Evolutionary conservation across 1,284 basidiomycete genomes (phyloP).

Genomic region (Rhodotorula sp.): DNA sequence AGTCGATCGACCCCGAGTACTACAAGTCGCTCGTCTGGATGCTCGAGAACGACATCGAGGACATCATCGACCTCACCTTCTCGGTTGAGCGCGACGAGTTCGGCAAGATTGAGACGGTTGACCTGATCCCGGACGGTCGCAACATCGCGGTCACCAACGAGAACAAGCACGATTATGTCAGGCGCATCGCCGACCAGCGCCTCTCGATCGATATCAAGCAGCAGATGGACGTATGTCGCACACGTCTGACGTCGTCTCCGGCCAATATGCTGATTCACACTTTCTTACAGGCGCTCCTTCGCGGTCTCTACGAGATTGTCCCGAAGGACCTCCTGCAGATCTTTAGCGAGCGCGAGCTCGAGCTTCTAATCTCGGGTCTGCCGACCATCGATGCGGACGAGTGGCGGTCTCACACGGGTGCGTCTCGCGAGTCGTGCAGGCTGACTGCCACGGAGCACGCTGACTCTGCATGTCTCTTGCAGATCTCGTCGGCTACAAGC

Average conservation of each 20-base stretch:
- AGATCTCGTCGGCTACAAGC: constrained; percentile 52
- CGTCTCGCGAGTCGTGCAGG: constrained; percentile 50
- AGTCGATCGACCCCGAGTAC: constrained; percentile 95
- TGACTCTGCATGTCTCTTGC: neutral
- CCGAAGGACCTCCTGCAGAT: constrained; percentile 75
- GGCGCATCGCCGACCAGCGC: constrained; percentile 84
- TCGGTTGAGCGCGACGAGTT: constrained; percentile 93
- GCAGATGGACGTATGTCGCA: constrained; percentile 63
- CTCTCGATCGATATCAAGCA: constrained; percentile 92
- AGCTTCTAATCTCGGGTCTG: constrained; percentile 63
- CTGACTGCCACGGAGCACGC: constrained; percentile 18
- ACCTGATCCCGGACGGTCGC: constrained; percentile 81
- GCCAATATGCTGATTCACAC: neutral
- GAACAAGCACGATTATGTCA: constrained; percentile 96
- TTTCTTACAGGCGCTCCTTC: constrained; percentile 68
- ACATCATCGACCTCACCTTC: constrained; percentile 70
- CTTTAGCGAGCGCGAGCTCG: constrained; percentile 97
- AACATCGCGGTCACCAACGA: constrained; percentile 84
- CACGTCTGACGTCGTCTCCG: neutral
- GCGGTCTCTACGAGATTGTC: constrained; percentile 94
- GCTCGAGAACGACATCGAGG: constrained; percentile 82
- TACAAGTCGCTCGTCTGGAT: constrained; percentile 92
- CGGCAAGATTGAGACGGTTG: constrained; percentile 80
- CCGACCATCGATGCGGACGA: constrained; percentile 87
- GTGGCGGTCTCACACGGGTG: constrained; percentile 92